Evolutionary conservation across 2,329 filamentous ascomycete species (phyloP).

Genomic region (Beauveria rudraprayagi): DNA sequence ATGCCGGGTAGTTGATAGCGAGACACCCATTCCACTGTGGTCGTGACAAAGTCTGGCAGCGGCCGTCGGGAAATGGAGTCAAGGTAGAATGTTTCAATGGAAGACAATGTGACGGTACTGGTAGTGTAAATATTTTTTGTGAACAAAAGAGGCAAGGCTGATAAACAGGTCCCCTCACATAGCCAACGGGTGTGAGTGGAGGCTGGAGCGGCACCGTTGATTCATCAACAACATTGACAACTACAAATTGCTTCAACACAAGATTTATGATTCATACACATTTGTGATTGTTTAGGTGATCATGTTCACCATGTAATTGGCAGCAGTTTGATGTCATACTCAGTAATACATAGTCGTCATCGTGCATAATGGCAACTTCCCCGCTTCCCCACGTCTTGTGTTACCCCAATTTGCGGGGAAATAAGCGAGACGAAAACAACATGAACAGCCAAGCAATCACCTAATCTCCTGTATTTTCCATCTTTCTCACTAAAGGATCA

Average conservation of each 20-base stretch:
- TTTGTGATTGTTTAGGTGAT: too few species aligned
- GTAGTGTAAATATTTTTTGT: neutral
- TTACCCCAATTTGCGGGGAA: slow-evolving; percentile 6
- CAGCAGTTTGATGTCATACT: neutral
- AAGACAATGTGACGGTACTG: too few species aligned
- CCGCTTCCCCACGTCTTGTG: slow-evolving; percentile 5
- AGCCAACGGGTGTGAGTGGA: too few species aligned
- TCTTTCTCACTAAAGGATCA: too few species aligned
- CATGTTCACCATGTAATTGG: too few species aligned
- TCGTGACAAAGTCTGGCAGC: neutral
- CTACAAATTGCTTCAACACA: neutral
- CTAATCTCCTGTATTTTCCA: neutral
- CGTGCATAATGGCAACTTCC: neutral
- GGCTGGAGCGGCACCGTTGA: neutral
- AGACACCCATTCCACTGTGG: neutral
- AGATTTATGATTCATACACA: neutral
- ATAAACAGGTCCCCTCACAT: too few species aligned
- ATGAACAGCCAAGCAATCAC: neutral
- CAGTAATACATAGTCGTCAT: neutral
- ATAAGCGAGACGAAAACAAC: neutral
- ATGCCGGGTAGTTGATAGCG: neutral
- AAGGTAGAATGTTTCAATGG: too few species aligned
- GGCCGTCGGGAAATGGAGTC: neutral
- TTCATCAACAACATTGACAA: neutral
- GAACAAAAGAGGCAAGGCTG: too few species aligned